Conservation (phyloP, 805 yeast species). For the Dipodascopsis uninucleata region DNA sequence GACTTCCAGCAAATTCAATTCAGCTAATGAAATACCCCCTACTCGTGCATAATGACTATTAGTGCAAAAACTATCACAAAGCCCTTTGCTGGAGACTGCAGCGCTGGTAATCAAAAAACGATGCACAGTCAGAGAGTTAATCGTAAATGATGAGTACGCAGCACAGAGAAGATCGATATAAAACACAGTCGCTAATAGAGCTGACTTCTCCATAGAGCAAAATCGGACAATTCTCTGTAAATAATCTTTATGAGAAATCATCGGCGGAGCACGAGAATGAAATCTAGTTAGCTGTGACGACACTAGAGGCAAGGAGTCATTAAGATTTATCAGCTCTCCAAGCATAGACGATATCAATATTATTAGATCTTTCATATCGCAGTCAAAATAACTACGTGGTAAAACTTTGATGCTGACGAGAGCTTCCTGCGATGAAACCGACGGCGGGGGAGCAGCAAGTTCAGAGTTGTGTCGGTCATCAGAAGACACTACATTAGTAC, state of each 20-base stretch:
- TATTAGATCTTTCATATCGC: constrained; percentile 68
- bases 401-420: too few species aligned
- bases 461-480: too few species aligned
- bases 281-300: constrained; percentile 65
- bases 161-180: constrained; percentile 81
- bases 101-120: constrained; percentile 87
- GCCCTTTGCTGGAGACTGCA: constrained; percentile 82
- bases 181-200: constrained; percentile 76
- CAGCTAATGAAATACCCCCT: constrained; percentile 84
- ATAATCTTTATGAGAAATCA: constrained; percentile 75
- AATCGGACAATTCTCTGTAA: constrained; percentile 72
- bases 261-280: constrained; percentile 91
- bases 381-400: constrained; percentile 56
- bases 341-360: constrained; percentile 75
- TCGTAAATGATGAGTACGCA: constrained; percentile 72
- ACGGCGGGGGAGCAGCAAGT: too few species aligned
- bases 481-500: too few species aligned
- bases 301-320: constrained; percentile 52
- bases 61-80: constrained; percentile 91
- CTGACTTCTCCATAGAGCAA: constrained; percentile 80
- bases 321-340: constrained; percentile 64
- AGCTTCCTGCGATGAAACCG: too few species aligned
- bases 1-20: constrained; percentile 79
- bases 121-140: constrained; percentile 90
- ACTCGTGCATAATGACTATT: constrained; percentile 92